Conservation (phyloP, 148 eudicot genomes). For the Rhododendron ovatum region DNA sequence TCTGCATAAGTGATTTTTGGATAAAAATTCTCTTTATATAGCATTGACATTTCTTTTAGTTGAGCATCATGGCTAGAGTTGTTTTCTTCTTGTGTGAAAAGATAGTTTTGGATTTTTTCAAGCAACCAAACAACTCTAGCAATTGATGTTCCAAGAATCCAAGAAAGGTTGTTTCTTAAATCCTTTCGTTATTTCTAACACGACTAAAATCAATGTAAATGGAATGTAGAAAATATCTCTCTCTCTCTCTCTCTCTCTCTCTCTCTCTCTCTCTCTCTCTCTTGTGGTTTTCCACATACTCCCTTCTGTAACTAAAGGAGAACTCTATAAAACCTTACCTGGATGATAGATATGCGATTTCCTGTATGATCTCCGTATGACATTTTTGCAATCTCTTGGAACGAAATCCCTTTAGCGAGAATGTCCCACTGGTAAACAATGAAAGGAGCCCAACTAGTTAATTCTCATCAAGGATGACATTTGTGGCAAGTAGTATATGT, state of each 20-base stretch:
- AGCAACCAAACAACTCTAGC: not conserved
- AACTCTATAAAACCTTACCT: constrained; percentile 23
- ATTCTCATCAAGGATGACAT: not conserved
- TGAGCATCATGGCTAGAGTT: not conserved
- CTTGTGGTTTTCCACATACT: not conserved
- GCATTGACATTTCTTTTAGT: not conserved
- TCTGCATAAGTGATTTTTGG: not conserved
- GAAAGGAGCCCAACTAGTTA: not conserved
- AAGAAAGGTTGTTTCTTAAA: not conserved
- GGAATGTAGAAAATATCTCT: not conserved
- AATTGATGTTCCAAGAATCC: not conserved
- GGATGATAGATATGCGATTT: constrained; percentile 44
- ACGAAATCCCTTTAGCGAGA: constrained; percentile 27
- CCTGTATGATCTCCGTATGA: constrained; percentile 33
- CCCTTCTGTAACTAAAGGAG: not conserved
- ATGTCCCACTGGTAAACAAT: constrained; percentile 46
- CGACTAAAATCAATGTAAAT: not conserved
- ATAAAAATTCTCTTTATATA: not conserved
- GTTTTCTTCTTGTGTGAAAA: not conserved
- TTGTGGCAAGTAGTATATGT: not conserved
- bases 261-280: not conserved
- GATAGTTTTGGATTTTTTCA: not conserved
- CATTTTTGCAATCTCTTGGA: constrained; percentile 25
- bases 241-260: not conserved
- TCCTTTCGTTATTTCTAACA: not conserved